phyloP scores from a whole-genome alignment of 768 basidiomycete genomes.

The Pleurotus sapidus region DNA sequence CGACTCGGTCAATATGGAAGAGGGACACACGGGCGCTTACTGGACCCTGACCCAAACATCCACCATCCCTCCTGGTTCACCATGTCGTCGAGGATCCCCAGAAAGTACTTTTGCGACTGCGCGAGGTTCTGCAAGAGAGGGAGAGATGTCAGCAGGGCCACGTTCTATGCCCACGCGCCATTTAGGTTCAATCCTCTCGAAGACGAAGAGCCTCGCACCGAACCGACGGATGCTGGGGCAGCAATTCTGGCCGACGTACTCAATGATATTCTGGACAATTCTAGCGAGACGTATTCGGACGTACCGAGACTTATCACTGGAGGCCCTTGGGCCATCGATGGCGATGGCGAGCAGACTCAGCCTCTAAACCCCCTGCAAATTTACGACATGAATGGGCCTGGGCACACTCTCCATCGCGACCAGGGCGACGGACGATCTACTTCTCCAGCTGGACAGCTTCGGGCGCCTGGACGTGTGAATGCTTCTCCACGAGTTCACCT shows the following conservation, averaged over 20 bases:
- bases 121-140: constrained; percentile 5
- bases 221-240: not conserved
- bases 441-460: too few relatives aligned
- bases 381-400: too few relatives aligned
- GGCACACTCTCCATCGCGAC: too few relatives aligned
- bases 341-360: not conserved
- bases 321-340: not conserved
- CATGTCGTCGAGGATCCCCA: not conserved
- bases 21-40: not conserved
- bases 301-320: too few relatives aligned
- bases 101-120: constrained; percentile 5
- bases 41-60: not conserved
- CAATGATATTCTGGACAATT: too few relatives aligned
- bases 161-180: constrained; percentile 2
- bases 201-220: too few relatives aligned
- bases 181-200: not conserved
- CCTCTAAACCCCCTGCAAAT: too few relatives aligned
- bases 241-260: not conserved
- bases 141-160: constrained; percentile 5
- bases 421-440: too few relatives aligned
- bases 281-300: too few relatives aligned
- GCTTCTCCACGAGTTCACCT: not conserved
- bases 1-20: too few relatives aligned
- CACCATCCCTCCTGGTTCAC: not conserved
- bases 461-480: too few relatives aligned